phyloP scores from a whole-genome alignment of 768 basidiomycete species.

The Mycena albidolilacea region DNA sequence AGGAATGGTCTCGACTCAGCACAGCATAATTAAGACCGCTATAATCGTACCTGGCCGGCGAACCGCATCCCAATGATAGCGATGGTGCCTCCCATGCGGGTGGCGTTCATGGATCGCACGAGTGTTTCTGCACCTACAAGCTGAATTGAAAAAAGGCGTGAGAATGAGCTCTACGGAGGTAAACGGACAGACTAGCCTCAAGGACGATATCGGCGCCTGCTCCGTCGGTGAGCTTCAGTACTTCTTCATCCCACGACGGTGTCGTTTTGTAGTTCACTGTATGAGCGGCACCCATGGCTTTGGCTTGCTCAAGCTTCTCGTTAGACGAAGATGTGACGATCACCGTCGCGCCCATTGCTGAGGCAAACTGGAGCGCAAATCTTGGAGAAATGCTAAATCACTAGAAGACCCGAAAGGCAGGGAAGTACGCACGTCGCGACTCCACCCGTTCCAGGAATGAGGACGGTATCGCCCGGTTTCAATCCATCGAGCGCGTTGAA shows the following conservation, averaged over 20 bases:
- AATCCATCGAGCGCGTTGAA: constrained; percentile 73
- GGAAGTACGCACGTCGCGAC: constrained; percentile 61
- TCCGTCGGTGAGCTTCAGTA: constrained; percentile 50
- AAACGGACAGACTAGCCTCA: constrained; percentile 20
- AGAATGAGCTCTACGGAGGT: background rate
- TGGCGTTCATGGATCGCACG: background rate
- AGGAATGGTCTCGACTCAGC: too few species aligned
- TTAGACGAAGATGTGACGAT: constrained; percentile 63
- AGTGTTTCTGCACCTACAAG: background rate
- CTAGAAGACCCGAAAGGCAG: background rate
- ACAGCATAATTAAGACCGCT: too few species aligned
- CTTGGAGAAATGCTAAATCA: constrained; percentile 28
- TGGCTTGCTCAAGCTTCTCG: constrained; percentile 58
- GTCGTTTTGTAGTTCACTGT: constrained; percentile 65
- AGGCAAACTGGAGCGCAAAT: constrained; percentile 63
- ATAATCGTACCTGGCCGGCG: background rate
- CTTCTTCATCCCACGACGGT: constrained; percentile 65
- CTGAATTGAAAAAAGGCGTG: background rate
- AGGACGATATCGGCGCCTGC: constrained; percentile 34
- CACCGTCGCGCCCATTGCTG: constrained; percentile 62
- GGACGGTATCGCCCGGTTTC: constrained; percentile 72
- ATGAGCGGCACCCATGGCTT: constrained; percentile 56
- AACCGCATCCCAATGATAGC: background rate
- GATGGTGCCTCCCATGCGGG: background rate
- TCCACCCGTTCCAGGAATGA: constrained; percentile 70